A percentile compares a stretch with the other conserved stretches of the same genome.
Evolutionary conservation across 163 green algal genomes (phyloP).

Genomic region (Scenedesmus sp.): DNA sequence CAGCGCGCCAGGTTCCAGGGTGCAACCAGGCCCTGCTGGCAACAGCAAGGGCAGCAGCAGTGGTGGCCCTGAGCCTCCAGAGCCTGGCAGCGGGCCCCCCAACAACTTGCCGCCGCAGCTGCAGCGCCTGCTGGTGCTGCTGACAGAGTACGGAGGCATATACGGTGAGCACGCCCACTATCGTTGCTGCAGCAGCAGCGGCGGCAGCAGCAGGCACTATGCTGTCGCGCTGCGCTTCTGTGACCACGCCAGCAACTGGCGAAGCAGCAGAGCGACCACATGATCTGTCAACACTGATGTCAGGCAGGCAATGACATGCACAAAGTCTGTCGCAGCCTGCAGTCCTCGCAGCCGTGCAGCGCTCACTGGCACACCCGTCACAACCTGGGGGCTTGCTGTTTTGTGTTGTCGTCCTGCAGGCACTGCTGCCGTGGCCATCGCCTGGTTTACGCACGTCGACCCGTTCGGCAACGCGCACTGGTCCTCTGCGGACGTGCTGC

Average conservation of each 20-base stretch:
- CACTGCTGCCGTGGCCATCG: conserved; percentile 58
- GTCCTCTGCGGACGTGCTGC: conserved; percentile 47
- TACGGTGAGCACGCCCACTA: conserved; percentile 40
- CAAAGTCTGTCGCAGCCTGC: too few species aligned
- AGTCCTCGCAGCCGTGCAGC: too few species aligned
- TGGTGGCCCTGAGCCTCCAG: neutral
- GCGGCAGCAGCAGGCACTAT: neutral
- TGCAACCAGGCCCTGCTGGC: neutral
- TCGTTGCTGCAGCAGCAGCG: neutral
- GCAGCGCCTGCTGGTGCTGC: conserved; percentile 53
- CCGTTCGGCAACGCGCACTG: conserved; percentile 61
- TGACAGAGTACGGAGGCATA: conserved; percentile 57
- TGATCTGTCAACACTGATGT: too few species aligned
- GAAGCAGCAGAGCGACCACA: too few species aligned
- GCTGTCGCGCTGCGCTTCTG: neutral
- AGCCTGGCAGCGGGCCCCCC: neutral
- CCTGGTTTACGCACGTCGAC: conserved; percentile 60
- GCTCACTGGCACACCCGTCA: too few species aligned
- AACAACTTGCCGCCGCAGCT: conserved; percentile 46
- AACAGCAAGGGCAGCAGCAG: neutral
- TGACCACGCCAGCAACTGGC: too few species aligned
- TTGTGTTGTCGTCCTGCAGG: neutral
- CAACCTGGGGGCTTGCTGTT: neutral
- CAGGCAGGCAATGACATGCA: too few species aligned
- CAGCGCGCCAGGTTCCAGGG: neutral